Evolutionary conservation across 176 grass and related monocot genomes (phyloP), one percentile per base, ranked within the genome.

Genomic region (Triticum monococcum): DNA sequence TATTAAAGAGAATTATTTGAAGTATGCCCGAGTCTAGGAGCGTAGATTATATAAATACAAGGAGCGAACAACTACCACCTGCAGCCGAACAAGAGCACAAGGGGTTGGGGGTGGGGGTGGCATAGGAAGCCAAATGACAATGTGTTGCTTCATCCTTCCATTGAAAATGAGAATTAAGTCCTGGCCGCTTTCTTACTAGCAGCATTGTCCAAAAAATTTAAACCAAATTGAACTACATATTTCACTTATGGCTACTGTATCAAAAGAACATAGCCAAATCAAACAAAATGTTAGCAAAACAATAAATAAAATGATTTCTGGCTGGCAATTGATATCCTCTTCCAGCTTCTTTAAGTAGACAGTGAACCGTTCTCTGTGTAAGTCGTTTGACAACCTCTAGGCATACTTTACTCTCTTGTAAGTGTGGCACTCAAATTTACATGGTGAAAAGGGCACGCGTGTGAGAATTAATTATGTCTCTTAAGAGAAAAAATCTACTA

Each of bases 381-480:
- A 80, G 9, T 67, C 25, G 5, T 66, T 80, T 63, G 61, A 31
- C 8, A 66, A 46, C 41, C 3, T 28, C 72, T 26, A 65, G 60
- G 36, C 23, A 38, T 63, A 62, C 59, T 40, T 26, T 40, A 79
- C 16, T 20, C 26, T 52, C 45, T 36, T 60, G 30, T 77, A 77
- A 22, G 16, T 77, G 20, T 36, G 35, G 75, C 77, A 63, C 24
- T 26, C 8, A 79, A 63, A 79, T 79, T 80, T 60, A 81, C 72
- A 81, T 40, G 57, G 36, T 75, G 38, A 11, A 86, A 82, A 38
- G 72, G 32, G 66, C 50, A 54, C 16, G 6, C 60, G 9, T 24
- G 65, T 40, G 48, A 90, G 24, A 68, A 81, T 23, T 68, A 81
- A 23, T 52, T 81, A 33, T 33, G 26, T 35, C 28, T 23, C 50